A percentile compares a stretch with the other conserved stretches of the same genome.
These are phyloP conservation scores for Hygrocybe punicea DNA, from an alignment of 768 basidiomycete genomes.

Conservation along the genomic window DNA sequence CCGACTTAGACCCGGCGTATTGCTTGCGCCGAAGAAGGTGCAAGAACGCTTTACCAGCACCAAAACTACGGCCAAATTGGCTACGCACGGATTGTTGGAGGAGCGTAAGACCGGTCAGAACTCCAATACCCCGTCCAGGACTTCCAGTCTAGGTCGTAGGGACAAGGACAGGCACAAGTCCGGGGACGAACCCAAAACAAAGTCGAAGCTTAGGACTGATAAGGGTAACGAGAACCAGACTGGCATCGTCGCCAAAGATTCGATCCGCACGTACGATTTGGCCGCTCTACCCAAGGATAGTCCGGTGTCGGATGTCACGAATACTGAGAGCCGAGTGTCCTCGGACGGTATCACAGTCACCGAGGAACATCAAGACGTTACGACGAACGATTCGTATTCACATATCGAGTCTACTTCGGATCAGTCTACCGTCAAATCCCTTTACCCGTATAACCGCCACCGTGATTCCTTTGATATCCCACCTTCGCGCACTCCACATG, in stretches of 20 bases:
- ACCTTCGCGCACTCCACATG: conserved; percentile 55
- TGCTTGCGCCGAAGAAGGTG: conserved; percentile 71
- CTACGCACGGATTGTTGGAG: conserved; percentile 63
- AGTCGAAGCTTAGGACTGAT: conserved; percentile 28
- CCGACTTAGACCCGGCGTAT: conserved; percentile 34
- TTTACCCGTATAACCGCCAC: conserved; percentile 1
- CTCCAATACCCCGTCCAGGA: background rate
- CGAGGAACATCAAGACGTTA: background rate
- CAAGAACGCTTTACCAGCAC: conserved; percentile 78
- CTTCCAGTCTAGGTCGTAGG: conserved; percentile 20
- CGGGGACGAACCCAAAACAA: conserved; percentile 19
- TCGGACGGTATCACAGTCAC: too few relatives aligned
- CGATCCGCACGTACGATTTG: conserved; percentile 16
- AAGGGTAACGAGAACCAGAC: conserved; percentile 20
- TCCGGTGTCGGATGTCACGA: background rate
- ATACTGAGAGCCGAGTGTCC: background rate
- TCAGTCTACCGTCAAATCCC: conserved; percentile 2
- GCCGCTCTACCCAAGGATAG: background rate
- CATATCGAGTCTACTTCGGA: background rate
- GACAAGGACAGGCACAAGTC: conserved; percentile 32
- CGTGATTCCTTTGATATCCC: conserved; percentile 38
- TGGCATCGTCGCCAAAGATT: conserved; percentile 22
- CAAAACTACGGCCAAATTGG: conserved; percentile 63
- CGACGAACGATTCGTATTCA: background rate
- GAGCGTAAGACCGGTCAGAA: conserved; percentile 35